These are phyloP conservation scores for Diversispora epigaea DNA, from an alignment of 192 early-diverging fungal genomes.

Conservation along the genomic window DNA sequence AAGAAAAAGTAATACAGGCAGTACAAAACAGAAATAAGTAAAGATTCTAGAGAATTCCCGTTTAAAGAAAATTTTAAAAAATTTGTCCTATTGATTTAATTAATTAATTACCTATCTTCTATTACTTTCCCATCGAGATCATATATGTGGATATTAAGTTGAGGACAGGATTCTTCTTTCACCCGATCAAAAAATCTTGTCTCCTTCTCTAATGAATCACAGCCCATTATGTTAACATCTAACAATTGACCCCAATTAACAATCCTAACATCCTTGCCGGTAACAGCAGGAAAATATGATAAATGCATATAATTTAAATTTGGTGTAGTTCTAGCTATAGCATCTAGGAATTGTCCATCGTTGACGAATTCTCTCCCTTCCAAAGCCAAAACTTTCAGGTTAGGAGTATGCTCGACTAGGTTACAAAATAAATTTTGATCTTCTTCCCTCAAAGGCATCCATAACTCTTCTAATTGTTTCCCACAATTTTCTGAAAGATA, in stretches of 20 bases:
- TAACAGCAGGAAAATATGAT: constrained; percentile 13
- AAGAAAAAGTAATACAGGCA: no score
- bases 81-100: no score
- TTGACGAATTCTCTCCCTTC: constrained; percentile 3
- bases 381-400: constrained; percentile 14
- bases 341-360: constrained; percentile 13
- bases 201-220: not conserved
- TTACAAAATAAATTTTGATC: constrained; percentile 19
- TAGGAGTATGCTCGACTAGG: constrained; percentile 13
- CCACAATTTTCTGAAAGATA: constrained; percentile 14
- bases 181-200: constrained; percentile 4
- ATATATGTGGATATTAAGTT: constrained; percentile 23
- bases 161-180: not conserved
- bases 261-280: not conserved
- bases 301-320: constrained; percentile 10
- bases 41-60: no score
- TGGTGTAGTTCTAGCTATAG: constrained; percentile 9
- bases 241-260: not conserved
- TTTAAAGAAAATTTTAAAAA: no score
- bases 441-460: constrained; percentile 17
- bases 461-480: constrained; percentile 16
- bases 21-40: no score
- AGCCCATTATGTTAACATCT: constrained; percentile 17
- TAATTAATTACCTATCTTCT: not conserved
- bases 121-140: constrained; percentile 6